Percentiles rank a stretch among this genome's conserved stretches.
phyloP scores from a whole-genome alignment of 2,329 filamentous ascomycete genomes.

The Fusarium miscanthi region DNA sequence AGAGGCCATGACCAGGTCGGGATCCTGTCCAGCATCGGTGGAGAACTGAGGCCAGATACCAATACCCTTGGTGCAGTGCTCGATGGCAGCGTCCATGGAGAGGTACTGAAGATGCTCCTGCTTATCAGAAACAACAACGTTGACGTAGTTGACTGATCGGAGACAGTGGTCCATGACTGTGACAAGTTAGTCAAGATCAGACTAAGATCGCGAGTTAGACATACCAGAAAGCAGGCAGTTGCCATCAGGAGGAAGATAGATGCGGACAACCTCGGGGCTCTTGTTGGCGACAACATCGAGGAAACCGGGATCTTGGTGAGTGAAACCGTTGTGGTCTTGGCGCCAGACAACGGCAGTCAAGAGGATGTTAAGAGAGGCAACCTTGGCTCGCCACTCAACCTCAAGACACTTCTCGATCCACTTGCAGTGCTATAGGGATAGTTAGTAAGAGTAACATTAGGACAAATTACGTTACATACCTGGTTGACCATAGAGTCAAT shows the following conservation, averaged over 20 bases:
- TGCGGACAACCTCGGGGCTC: constrained; percentile 81
- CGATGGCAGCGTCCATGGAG: constrained; percentile 76
- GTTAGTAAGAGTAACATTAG: constrained; percentile 8
- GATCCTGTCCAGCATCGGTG: constrained; percentile 75
- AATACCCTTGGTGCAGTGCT: constrained; percentile 82
- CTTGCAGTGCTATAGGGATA: constrained; percentile 72
- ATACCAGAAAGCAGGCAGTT: constrained; percentile 76
- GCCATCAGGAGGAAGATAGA: constrained; percentile 83
- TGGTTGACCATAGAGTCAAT: constrained; percentile 90
- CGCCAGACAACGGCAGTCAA: constrained; percentile 83
- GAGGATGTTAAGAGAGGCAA: constrained; percentile 82
- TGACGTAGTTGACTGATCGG: constrained; percentile 80
- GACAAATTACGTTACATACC: constrained; percentile 46
- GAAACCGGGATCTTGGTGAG: constrained; percentile 84
- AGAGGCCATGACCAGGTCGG: constrained; percentile 80
- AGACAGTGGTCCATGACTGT: constrained; percentile 79
- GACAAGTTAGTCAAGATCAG: constrained; percentile 24
- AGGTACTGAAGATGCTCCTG: constrained; percentile 82
- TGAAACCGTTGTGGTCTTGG: constrained; percentile 87
- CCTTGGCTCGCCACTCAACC: constrained; percentile 78
- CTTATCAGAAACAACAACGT: constrained; percentile 83
- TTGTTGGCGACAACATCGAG: constrained; percentile 84
- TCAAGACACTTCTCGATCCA: constrained; percentile 87
- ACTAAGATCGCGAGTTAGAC: constrained; percentile 3
- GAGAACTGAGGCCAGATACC: constrained; percentile 83